Evolutionary conservation across 2,329 filamentous ascomycete genomes (phyloP), one percentile per base, ranked within the genome.

Genomic region (Trichoderma polysporum): DNA sequence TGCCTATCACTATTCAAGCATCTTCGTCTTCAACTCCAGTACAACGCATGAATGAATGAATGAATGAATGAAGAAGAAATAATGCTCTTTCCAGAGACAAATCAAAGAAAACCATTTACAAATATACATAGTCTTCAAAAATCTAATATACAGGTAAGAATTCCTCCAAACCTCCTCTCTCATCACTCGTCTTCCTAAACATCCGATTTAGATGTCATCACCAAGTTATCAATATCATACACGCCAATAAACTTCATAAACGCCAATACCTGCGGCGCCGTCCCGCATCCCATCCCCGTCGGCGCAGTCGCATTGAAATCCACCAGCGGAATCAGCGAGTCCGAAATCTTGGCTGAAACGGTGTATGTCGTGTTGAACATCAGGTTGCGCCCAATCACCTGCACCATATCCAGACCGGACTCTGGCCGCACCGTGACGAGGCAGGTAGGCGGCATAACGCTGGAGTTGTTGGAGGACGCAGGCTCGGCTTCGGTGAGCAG

Each of bases 331-430:
- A 69, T 65, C 22, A 39, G 19, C 13, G 7, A 22, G 13, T 66
- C 50, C 0, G 27, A 10, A 35, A 63, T 35, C 31, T n/a, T 62
- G 1, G 60, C 68, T 25, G 68, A 66, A 31, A 66, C 66, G 7
- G 68, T 69, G 25, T 69, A 69, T 4, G 66, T 68, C 17, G 61
- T 66, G 62, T 69, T 69, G 17, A 69, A 52, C 41, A 19, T 41
- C 17, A 69, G 29, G 19, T 66, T 45, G 13, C 68, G 47, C 1
- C 68, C 68, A 47, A 69, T 69, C 9, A 69, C 66, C 47, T 69
- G 68, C 19, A 69, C 50, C 68, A 68, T 68, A 49, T 69, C 68
- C 31, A 69, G 57, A 4, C 68, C 68, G 25, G n/a, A 25, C 50
- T 69, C 66, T 2, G 53, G 56, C 4, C 68, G n/a, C 19, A 69